A percentile compares a stretch with the other conserved stretches of the same genome.
phyloP scores from a whole-genome alignment of 148 eudicot species.

The Vaccinium corymbosum region DNA sequence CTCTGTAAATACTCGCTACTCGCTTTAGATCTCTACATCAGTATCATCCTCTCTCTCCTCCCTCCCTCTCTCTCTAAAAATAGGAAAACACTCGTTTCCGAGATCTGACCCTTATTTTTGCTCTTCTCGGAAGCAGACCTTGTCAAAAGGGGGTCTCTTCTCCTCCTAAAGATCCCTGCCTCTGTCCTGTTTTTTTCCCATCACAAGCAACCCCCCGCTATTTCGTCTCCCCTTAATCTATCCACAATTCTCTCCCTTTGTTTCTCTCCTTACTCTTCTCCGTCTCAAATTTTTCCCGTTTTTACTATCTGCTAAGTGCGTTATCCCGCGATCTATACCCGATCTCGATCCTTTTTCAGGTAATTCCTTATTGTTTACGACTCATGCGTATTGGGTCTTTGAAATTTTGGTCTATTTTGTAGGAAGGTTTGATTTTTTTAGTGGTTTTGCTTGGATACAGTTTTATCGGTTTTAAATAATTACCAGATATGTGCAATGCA shows the following conservation, averaged over 20 bases:
- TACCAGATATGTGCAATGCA: background rate
- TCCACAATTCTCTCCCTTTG: background rate
- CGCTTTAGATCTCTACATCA: background rate
- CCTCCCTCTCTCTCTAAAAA: background rate
- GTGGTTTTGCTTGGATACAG: background rate
- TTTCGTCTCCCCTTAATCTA: background rate
- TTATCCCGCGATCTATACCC: conserved; percentile 1
- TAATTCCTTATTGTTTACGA: background rate
- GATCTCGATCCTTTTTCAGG: conserved; percentile 20
- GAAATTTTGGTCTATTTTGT: background rate
- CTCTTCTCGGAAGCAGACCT: conserved; percentile 5
- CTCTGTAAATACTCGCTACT: background rate
- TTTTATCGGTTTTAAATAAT: background rate
- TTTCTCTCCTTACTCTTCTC: background rate
- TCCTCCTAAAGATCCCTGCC: conserved; percentile 5
- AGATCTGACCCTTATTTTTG: conserved; percentile 17
- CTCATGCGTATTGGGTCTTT: background rate
- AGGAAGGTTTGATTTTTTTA: conserved; percentile 8
- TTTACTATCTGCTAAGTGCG: background rate
- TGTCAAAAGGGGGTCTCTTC: conserved; percentile 14
- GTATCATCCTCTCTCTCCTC: background rate
- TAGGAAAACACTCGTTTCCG: conserved; percentile 6
- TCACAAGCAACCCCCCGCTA: background rate
- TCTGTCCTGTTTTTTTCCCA: conserved; percentile 8
- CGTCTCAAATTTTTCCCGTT: background rate